phyloP scores from a whole-genome alignment of 495 filamentous ascomycete species.

The Barbatosphaeria neglecta region DNA sequence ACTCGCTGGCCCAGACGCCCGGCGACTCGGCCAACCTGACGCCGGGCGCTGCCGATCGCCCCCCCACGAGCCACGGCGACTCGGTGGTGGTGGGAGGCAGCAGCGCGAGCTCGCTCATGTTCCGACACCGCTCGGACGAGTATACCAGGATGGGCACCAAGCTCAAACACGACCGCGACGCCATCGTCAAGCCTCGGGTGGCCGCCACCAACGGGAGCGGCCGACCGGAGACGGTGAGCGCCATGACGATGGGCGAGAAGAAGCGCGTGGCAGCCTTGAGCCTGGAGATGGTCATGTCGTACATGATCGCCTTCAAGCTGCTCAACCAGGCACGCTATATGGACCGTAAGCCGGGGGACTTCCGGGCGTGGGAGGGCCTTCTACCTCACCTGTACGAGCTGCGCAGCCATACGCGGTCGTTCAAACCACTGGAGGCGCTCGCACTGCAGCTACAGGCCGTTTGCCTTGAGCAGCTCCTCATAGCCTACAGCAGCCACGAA shows the following conservation, averaged over 20 bases:
- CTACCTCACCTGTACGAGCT: slow-evolving; percentile 23
- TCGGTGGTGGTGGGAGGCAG: slow-evolving; percentile 2
- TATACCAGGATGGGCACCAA: slow-evolving; percentile 21
- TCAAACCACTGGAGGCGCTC: slow-evolving; percentile 16
- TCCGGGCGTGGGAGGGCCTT: slow-evolving; percentile 13
- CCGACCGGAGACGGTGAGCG: neutral
- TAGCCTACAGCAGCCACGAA: slow-evolving; percentile 14
- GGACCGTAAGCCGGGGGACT: slow-evolving; percentile 11
- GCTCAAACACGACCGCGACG: slow-evolving; percentile 35
- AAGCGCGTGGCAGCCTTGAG: slow-evolving; percentile 18
- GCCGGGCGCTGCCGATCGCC: slow-evolving; percentile 25
- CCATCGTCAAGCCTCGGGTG: slow-evolving; percentile 13
- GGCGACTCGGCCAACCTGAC: slow-evolving; percentile 24
- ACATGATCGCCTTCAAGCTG: slow-evolving; percentile 26
- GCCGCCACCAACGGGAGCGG: neutral
- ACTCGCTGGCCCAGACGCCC: slow-evolving; percentile 30
- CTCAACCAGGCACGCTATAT: slow-evolving; percentile 13
- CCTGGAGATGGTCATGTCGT: slow-evolving; percentile 29
- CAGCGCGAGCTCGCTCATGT: slow-evolving; percentile 6
- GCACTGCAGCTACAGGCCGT: slow-evolving; percentile 22
- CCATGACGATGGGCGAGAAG: slow-evolving; percentile 10
- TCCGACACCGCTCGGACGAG: slow-evolving; percentile 9
- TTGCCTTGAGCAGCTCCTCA: slow-evolving; percentile 22
- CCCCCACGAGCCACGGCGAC: slow-evolving; percentile 16
- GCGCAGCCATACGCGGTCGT: slow-evolving; percentile 6